Base-by-base conservation (phyloP, 805 yeast genomes). In the Candida namnaoensis region DNA sequence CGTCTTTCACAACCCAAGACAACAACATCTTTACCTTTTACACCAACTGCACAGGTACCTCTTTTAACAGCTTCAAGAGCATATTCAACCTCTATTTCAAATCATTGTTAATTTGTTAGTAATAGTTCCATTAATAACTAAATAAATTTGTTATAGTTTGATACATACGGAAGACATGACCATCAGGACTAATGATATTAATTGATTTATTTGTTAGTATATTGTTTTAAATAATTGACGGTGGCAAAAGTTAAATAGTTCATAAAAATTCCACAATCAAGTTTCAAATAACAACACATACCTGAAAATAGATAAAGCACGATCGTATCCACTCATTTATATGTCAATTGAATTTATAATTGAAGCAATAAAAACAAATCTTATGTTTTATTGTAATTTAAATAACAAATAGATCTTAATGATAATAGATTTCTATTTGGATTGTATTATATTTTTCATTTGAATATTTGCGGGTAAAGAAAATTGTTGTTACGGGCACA, bases 31-130 rank as follows among this genome's bases (percentile, higher is more conserved):
- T 75, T 73, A 41, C 98, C 98, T 61, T 90, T 91, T 45, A 93
- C 91, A 35, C 97, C 99, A 38, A 93, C 96, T 2, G 98, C 96
- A 61, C 96, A 88, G 3, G 99, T 93, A 45, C 99, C 99, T 66
- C 98, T 78, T 60, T 91, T 93, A 37, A 93, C 99, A 1, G 99
- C 99, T 62, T 93, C 99, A 34, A 84, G 74, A 25, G 99, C 99
- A 57, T 93, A 93, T 64, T 93, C 98, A 35, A 93, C 99, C 74
- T 93, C 82, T 76, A 57, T 37, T 51, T 42, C 39, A 45, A 35
- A 27, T 11, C 11, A 27, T 19, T 27, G 34, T 27, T 4, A 27
- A 35, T 41, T 19, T 19, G 19, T 19, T 19, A 19, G 19, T 19
- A 19, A 69, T 62, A 64, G 61, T 68, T 64, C 28, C 7, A 27